Evolutionary conservation across 2,329 filamentous ascomycete species (phyloP), one percentile per base, ranked within the genome.

Genomic region (Mycosphaerella arachidis): DNA sequence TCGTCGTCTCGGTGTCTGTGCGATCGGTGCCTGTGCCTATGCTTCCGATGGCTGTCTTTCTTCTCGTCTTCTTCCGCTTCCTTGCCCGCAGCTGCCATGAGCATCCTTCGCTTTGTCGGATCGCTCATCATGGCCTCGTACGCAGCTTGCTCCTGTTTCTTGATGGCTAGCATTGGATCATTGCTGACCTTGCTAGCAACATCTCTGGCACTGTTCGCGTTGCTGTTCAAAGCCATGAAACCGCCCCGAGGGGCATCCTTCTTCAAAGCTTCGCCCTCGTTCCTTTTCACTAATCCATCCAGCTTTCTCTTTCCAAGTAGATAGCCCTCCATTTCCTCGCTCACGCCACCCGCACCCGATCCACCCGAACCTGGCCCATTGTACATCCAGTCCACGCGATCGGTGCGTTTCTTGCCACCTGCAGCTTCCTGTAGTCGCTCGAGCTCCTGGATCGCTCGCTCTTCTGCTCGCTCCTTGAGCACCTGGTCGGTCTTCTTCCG

Each of bases 331-430:
- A 91, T 92, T 76, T 97, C 94, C 74, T 97, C 93, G 0, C 77
- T 86, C 4, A 78, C 76, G 20, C 74, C 77, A 27, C 84, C 85
- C 43, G 85, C 90, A 31, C 88, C 89, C n/a, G 81, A 80, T 70
- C 90, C 87, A 37, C 91, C 90, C 58, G 81, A 83, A 53, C 88
- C 89, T 7, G 94, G 92, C 1, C 93, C 93, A 68, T 89, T 86
- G 76, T 99, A 99, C 91, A 99, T 97, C 91, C 94, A 99, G 70
- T 97, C 94, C 29, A 99, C 93, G 37, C 92, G 86, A 68, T 93
- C 88, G 31, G 89, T 78, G 56, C 88, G 84, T 71, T 91, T 92
- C 69, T 84, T 86, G 58, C 92, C 92, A 40, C 94, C 94, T 0
- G 92, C 89, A 2, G 89, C 87, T 76, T 97, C 94, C 58, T 97